Percentiles rank a stretch among this genome's conserved stretches.
Evolutionary conservation across 2,329 filamentous ascomycete species (phyloP).

Genomic region (Lachnellula cervina): DNA sequence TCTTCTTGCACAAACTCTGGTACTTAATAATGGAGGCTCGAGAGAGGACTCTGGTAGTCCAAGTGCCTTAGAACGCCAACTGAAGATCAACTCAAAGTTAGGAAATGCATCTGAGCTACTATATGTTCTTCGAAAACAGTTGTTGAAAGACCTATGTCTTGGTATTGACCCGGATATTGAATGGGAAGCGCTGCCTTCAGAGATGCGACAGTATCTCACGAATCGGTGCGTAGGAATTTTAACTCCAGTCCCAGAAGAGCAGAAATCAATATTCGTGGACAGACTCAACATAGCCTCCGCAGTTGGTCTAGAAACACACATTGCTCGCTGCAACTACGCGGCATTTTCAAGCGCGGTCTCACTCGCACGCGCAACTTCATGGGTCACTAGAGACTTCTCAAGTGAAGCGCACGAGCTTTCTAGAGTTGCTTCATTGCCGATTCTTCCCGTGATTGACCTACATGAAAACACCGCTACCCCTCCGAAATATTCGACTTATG

Average conservation of each 20-base stretch:
- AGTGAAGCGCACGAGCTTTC: neutral
- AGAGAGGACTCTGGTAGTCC: slow-evolving; percentile 7
- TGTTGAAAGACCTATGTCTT: slow-evolving; percentile 43
- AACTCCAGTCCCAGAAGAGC: neutral
- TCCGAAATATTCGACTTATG: neutral
- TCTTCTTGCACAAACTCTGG: slow-evolving; percentile 24
- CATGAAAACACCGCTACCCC: neutral
- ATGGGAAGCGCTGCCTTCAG: slow-evolving; percentile 44
- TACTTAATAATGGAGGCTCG: slow-evolving; percentile 34
- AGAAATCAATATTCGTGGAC: too few species aligned
- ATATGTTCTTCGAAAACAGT: slow-evolving; percentile 27
- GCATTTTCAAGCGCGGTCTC: neutral
- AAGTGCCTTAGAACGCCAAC: slow-evolving; percentile 6
- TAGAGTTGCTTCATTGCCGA: neutral
- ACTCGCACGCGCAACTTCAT: neutral
- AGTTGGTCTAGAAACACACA: neutral
- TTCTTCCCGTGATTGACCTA: neutral
- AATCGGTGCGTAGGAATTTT: slow-evolving; percentile 38
- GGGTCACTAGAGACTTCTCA: neutral
- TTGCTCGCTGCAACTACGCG: neutral
- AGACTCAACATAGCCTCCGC: neutral
- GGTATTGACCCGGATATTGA: slow-evolving; percentile 45
- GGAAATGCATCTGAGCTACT: neutral
- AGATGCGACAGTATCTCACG: slow-evolving; percentile 40
- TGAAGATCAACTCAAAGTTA: slow-evolving; percentile 1